Evolutionary conservation across 768 basidiomycete species (phyloP).

Genomic region (Termitomyces titanicus): DNA sequence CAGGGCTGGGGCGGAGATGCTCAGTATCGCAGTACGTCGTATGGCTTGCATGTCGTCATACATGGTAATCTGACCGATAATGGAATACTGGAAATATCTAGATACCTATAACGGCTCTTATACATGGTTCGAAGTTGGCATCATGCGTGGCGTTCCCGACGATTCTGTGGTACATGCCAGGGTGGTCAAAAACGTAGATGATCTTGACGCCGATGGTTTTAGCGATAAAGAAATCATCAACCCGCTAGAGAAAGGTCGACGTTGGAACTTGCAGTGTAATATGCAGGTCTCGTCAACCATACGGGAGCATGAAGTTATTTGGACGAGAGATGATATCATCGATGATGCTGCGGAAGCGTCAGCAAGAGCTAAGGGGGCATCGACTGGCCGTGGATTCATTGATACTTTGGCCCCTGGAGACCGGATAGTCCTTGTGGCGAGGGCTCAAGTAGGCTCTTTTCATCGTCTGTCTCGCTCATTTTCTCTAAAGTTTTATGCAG

Average conservation of each 20-base stretch:
- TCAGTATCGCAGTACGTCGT: constrained; percentile 13
- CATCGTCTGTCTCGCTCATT: background rate
- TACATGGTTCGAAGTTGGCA: constrained; percentile 31
- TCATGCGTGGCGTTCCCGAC: constrained; percentile 17
- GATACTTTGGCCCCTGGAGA: constrained; percentile 17
- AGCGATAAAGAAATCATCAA: constrained; percentile 10
- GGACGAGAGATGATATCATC: constrained; percentile 15
- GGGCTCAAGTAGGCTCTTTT: constrained; percentile 21
- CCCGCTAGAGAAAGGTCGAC: constrained; percentile 5
- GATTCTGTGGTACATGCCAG: background rate
- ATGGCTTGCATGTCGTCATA: background rate
- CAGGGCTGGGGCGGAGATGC: constrained; percentile 30
- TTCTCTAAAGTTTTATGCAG: constrained; percentile 10
- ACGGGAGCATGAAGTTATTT: constrained; percentile 19
- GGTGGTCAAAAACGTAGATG: background rate
- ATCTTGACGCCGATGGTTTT: constrained; percentile 4
- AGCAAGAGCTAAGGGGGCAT: constrained; percentile 10
- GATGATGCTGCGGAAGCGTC: constrained; percentile 10
- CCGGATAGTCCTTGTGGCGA: constrained; percentile 21
- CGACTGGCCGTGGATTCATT: constrained; percentile 18
- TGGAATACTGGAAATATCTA: constrained; percentile 5
- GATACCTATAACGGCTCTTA: constrained; percentile 26
- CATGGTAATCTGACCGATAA: background rate
- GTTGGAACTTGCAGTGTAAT: constrained; percentile 27
- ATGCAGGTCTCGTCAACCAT: constrained; percentile 18